Conservation (phyloP, 2,329 filamentous ascomycete species). For the Emmonsiellopsis sp. region DNA sequence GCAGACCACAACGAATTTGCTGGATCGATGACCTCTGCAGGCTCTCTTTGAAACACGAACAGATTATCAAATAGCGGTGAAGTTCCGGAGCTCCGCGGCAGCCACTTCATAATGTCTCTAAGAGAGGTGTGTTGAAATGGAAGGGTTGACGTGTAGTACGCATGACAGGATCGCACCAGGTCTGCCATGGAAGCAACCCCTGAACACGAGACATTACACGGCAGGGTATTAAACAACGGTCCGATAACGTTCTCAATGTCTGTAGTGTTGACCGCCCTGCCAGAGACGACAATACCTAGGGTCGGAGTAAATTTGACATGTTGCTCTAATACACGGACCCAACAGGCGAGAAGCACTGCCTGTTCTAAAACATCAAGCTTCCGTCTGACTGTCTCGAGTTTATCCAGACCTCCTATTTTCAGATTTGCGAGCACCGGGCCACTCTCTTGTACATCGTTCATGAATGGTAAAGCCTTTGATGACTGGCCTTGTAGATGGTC, state of each 20-base stretch:
- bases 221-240: conserved; percentile 83
- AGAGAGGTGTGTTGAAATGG: conserved; percentile 71
- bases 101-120: conserved; percentile 73
- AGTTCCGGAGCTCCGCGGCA: conserved; percentile 43
- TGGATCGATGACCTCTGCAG: conserved; percentile 12
- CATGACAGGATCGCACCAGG: conserved; percentile 56
- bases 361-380: conserved; percentile 66
- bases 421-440: conserved; percentile 12
- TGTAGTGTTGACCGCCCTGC: conserved; percentile 60
- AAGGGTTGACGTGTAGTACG: conserved; percentile 58
- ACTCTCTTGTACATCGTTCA: conserved; percentile 14
- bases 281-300: conserved; percentile 70
- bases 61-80: conserved; percentile 63
- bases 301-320: conserved; percentile 41
- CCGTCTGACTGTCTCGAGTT: conserved; percentile 46
- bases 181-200: conserved; percentile 47
- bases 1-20: conserved; percentile 45
- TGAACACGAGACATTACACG: conserved; percentile 49
- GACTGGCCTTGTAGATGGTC: conserved; percentile 38
- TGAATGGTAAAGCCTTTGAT: conserved; percentile 19
- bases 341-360: conserved; percentile 65
- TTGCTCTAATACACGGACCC: conserved; percentile 54
- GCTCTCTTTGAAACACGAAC: conserved; percentile 66
- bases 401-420: conserved; percentile 25
- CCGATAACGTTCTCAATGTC: conserved; percentile 61